Base-by-base conservation (phyloP, 257 asterid genomes). In the Solanum etuberosum region DNA sequence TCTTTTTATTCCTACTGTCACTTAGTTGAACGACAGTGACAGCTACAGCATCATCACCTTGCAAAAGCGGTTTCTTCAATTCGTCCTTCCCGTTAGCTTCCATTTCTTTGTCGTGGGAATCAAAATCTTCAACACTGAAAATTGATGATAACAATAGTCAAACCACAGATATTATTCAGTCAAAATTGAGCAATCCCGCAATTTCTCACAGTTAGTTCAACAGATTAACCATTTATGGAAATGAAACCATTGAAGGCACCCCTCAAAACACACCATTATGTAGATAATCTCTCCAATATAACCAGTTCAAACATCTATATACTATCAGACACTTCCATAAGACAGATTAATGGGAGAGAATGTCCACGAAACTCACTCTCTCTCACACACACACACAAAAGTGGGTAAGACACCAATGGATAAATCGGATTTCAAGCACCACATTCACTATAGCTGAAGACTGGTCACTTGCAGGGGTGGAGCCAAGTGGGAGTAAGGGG, bases 41-140 rank as follows among this genome's bases (percentile, higher is more conserved):
- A 59, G 90, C 92, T 85, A 92, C 92, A 77, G 93, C 95, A 46
- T 92, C 89, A 20, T 90, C 85, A 83, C 89, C 91, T 88, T 88
- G 91, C 91, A 97, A 84, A 85, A 97, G 98, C 18, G 99, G 98
- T 16, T 94, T 88, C 86, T 91, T 92, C 83, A 97, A 86, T 65
- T 90, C 97, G 54, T 88, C 93, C 84, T 92, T 87, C 89, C 98
- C 97, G 80, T 94, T 92, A 32, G 67, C 85, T 21, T 91, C 99
- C 99, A 96, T 95, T 20, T 70, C 85, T 74, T 85, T 27, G 31
- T 78, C 85, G 85, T 65, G 38, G 29, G 74, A 73, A 59, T 37
- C 84, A 57, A 87, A 43, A 83, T 87, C 83, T 38, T 85, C 85
- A 88, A 81, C 68, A 48, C 20, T 48, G 85, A 31, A 81, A 81